A percentile compares a stretch with the other conserved stretches of the same genome.
Evolutionary conservation across 169 alveolate species (phyloP).

Genomic region (Eimeria falciformis): DNA sequence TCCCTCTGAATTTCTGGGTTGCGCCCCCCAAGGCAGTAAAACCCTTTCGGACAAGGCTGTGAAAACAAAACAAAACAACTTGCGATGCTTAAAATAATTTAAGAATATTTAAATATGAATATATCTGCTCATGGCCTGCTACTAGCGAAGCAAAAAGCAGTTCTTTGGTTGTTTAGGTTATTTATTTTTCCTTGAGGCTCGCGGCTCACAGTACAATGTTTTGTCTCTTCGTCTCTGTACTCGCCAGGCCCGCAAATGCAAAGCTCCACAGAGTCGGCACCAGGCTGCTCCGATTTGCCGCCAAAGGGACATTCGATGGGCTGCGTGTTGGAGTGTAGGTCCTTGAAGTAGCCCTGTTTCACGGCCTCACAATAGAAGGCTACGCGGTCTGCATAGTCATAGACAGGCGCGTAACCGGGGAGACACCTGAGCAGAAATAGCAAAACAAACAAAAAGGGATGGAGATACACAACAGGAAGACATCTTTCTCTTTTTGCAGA

Average conservation of each 20-base stretch:
- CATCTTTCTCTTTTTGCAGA: no score
- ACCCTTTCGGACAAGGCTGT: conserved; percentile 84
- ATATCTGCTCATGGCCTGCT: no score
- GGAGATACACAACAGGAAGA: not conserved
- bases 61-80: no score
- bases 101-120: no score
- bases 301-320: conserved; percentile 84
- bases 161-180: not conserved
- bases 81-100: no score
- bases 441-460: not conserved
- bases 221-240: not conserved
- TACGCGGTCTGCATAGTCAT: not conserved
- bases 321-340: conserved; percentile 81
- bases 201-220: not conserved
- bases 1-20: not conserved
- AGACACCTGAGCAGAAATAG: conserved; percentile 73
- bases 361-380: conserved; percentile 80
- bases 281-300: conserved; percentile 81
- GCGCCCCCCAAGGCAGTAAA: conserved; percentile 85
- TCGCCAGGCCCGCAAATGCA: conserved; percentile 54
- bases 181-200: not conserved
- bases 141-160: no score
- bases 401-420: conserved; percentile 79
- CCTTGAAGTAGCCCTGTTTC: conserved; percentile 82
- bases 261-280: conserved; percentile 57